Evolutionary conservation across 1,284 basidiomycete genomes (phyloP), one percentile per base, ranked within the genome.

Genomic region (Coriolopsis trogii): DNA sequence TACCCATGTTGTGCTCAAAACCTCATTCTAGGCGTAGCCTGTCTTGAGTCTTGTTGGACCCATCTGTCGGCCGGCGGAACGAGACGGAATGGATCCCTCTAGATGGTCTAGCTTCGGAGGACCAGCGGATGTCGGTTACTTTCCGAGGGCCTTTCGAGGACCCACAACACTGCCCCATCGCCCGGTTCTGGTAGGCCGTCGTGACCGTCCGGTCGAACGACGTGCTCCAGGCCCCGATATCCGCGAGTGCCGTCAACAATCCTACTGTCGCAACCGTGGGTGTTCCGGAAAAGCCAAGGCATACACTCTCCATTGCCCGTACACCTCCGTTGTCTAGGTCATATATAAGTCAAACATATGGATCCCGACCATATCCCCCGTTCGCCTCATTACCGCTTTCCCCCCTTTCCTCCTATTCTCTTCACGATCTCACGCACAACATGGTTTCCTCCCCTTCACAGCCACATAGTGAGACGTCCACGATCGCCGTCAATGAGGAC

Each of bases 391-490:
- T 38, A 13, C 28, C 31, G 20, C 25, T 41, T 26, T 15, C 40
- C 30, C 41, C 31, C 44, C 47, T 42, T 36, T 44, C 43, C 50
- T 31, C 36, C 51, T 48, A 41, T 43, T 40, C 25, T 42, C 43
- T 41, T 51, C 31, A 46, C 51, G 53, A 48, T 43, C 56, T 29
- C n/a, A 41, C 49, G 53, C 36, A 41, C 56, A 36, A 42, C 21
- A 60, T 60, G 62, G 46, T 49, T 37, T 9, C 30, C 23, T 52
- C 57, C 26, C 52, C 53, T 9, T 51, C 60, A 6, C 43, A 55
- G 45, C 58, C 58, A 21, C 62, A 63, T 29, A 63, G 64, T 59
- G 62, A 64, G 49, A 61, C 61, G 16, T 53, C 62, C n/a, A 60
- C 64, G 9, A 61, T 63, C 38, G 60, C 50, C 24, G 37, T 60